These are phyloP conservation scores for Domatiomyces catenatus DNA, from an alignment of 2,329 filamentous ascomycete genomes.

Conservation along the genomic window DNA sequence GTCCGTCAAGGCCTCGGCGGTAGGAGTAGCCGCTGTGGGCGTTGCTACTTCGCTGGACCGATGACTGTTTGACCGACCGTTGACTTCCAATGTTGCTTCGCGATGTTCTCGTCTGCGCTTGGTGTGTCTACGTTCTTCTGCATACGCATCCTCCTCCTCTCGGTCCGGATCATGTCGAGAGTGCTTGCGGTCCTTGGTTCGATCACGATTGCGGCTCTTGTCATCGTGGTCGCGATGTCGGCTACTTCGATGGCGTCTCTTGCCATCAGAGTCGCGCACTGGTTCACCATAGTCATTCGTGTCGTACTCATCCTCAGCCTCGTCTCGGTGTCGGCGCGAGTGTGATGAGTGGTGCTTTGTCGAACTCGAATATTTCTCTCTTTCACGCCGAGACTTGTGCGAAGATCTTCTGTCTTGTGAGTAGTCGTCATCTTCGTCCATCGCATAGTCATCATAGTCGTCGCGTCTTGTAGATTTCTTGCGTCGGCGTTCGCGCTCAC, in stretches of 20 bases:
- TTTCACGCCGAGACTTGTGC: slow-evolving; percentile 45
- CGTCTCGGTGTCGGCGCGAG: slow-evolving; percentile 33
- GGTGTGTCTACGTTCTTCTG: slow-evolving; percentile 1
- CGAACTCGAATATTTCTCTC: slow-evolving; percentile 37
- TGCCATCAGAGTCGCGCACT: slow-evolving; percentile 6
- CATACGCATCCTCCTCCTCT: slow-evolving; percentile 8
- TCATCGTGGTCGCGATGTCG: slow-evolving; percentile 12
- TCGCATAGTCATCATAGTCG: slow-evolving; percentile 34
- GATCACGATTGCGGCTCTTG: slow-evolving; percentile 26
- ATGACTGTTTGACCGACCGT: slow-evolving; percentile 13
- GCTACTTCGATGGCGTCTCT: slow-evolving; percentile 15
- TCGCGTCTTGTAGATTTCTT: slow-evolving; percentile 22
- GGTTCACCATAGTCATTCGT: slow-evolving; percentile 16
- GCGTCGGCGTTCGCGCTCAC: slow-evolving; percentile 10
- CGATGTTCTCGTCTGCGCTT: not conserved
- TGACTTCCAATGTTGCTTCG: slow-evolving; percentile 3
- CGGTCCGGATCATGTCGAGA: slow-evolving; percentile 8
- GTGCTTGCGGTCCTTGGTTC: slow-evolving; percentile 19
- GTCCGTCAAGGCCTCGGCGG: slow-evolving; percentile 29
- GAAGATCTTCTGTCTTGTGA: slow-evolving; percentile 50
- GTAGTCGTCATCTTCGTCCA: slow-evolving; percentile 25
- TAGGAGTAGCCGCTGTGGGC: slow-evolving; percentile 1
- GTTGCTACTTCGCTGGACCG: slow-evolving; percentile 10
- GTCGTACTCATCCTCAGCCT: slow-evolving; percentile 19
- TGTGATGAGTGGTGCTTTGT: slow-evolving; percentile 30